Conservation (phyloP, 1,284 basidiomycete species). For the Calocybe gambosa region DNA sequence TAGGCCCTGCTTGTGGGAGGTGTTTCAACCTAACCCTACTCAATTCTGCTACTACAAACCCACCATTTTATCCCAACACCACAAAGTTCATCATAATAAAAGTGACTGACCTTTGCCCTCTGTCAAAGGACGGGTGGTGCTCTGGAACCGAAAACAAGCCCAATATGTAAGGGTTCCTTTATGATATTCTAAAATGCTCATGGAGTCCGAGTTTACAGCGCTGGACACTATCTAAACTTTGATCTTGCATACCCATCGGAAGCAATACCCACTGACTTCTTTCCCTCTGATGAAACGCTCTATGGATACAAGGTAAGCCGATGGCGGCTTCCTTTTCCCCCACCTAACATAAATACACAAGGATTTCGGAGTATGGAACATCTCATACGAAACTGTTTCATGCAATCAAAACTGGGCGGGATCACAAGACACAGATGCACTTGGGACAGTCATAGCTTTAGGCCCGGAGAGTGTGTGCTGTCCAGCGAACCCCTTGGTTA, state of each 20-base stretch:
- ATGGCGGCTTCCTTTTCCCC: neutral
- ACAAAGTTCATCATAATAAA: conserved; percentile 64
- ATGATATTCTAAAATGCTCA: neutral
- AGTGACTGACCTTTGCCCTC: conserved; percentile 68
- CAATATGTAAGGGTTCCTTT: conserved; percentile 46
- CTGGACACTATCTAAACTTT: conserved; percentile 65
- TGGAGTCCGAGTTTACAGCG: conserved; percentile 31
- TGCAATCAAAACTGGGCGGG: conserved; percentile 61
- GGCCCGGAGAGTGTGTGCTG: conserved; percentile 58
- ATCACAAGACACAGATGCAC: conserved; percentile 46
- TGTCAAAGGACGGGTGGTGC: conserved; percentile 58
- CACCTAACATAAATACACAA: conserved; percentile 20
- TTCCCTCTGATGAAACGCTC: conserved; percentile 55
- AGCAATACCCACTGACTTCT: conserved; percentile 66
- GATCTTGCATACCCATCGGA: conserved; percentile 69
- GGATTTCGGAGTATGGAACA: conserved; percentile 83
- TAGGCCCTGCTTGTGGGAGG: conserved; percentile 58
- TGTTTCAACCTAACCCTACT: conserved; percentile 74
- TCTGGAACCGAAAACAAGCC: conserved; percentile 51
- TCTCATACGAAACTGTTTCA: conserved; percentile 56
- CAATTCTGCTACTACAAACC: conserved; percentile 56
- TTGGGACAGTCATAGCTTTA: conserved; percentile 55
- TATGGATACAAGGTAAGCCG: conserved; percentile 49
- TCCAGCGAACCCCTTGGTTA: conserved; percentile 57
- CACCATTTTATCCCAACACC: conserved; percentile 63